Conservation (phyloP, 2,329 filamentous ascomycete species). For the Colletotrichum viniferum region DNA sequence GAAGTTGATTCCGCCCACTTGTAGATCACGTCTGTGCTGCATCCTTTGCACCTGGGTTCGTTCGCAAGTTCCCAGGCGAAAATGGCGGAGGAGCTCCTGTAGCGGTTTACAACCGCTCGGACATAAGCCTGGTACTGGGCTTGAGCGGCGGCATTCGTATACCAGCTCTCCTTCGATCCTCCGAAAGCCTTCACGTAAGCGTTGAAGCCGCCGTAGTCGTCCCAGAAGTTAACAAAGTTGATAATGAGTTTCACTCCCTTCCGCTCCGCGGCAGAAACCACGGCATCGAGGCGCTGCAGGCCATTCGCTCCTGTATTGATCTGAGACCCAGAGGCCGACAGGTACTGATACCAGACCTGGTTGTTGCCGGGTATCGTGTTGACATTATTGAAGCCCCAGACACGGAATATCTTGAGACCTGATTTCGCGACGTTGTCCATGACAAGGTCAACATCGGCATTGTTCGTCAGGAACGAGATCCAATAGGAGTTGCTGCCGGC, state of each 20-base stretch:
- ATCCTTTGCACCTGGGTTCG: conserved; percentile 65
- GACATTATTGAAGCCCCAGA: conserved; percentile 68
- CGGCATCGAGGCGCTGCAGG: conserved; percentile 64
- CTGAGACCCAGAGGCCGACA: conserved; percentile 51
- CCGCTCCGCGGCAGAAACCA: conserved; percentile 63
- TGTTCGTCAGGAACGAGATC: conserved; percentile 54
- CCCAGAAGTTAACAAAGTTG: conserved; percentile 70
- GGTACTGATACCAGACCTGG: conserved; percentile 50
- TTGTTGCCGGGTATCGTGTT: conserved; percentile 36
- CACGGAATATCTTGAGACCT: conserved; percentile 60
- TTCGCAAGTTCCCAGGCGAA: conserved; percentile 62
- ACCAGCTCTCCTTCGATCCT: conserved; percentile 58
- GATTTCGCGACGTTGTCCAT: conserved; percentile 50
- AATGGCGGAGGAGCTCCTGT: conserved; percentile 49
- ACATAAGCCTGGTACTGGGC: conserved; percentile 59
- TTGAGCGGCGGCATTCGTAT: conserved; percentile 57
- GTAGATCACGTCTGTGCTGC: conserved; percentile 59
- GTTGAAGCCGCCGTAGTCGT: conserved; percentile 68
- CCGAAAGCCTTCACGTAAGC: conserved; percentile 65
- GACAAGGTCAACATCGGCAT: conserved; percentile 57
- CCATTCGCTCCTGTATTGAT: conserved; percentile 69
- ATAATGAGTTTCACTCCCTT: conserved; percentile 67
- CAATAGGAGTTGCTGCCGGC: conserved; percentile 62
- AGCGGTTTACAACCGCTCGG: conserved; percentile 52
- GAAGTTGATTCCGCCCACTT: conserved; percentile 66